phyloP scores from a whole-genome alignment of 768 basidiomycete species.

The Heimioporus sp. region DNA sequence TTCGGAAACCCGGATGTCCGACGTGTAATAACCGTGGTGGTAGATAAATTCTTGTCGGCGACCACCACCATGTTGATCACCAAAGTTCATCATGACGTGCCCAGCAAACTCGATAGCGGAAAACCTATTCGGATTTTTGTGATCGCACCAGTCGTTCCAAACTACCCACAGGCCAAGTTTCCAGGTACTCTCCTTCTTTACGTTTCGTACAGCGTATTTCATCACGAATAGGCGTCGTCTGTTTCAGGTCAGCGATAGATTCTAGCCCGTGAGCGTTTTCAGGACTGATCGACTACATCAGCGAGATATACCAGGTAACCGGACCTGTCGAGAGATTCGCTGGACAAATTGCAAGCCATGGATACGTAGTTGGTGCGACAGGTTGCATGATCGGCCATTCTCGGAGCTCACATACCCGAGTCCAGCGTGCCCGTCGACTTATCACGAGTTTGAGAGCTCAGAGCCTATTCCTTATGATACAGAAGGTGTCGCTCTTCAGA shows the following conservation, averaged over 20 bases:
- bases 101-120: conserved; percentile 61
- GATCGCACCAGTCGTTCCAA: conserved; percentile 73
- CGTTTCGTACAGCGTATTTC: neutral
- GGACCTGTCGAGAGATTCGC: conserved; percentile 94
- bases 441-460: conserved; percentile 91
- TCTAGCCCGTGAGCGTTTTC: neutral
- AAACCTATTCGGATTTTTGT: conserved; percentile 79
- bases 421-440: conserved; percentile 77
- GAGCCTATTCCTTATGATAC: conserved; percentile 86
- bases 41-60: no score
- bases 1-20: no score
- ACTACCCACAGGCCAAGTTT: conserved; percentile 89
- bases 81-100: conserved; percentile 74
- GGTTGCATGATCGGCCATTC: neutral
- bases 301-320: conserved; percentile 96
- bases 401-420: neutral
- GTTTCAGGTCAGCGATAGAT: conserved; percentile 59
- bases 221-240: conserved; percentile 59
- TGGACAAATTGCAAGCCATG: conserved; percentile 83
- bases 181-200: conserved; percentile 51
- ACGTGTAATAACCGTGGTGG: no score
- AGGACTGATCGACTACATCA: conserved; percentile 27
- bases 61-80: conserved; percentile 69
- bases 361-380: conserved; percentile 73
- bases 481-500: conserved; percentile 52